phyloP scores from a whole-genome alignment of 1,284 basidiomycete genomes.

The Pseudozyma hubeiensis region DNA sequence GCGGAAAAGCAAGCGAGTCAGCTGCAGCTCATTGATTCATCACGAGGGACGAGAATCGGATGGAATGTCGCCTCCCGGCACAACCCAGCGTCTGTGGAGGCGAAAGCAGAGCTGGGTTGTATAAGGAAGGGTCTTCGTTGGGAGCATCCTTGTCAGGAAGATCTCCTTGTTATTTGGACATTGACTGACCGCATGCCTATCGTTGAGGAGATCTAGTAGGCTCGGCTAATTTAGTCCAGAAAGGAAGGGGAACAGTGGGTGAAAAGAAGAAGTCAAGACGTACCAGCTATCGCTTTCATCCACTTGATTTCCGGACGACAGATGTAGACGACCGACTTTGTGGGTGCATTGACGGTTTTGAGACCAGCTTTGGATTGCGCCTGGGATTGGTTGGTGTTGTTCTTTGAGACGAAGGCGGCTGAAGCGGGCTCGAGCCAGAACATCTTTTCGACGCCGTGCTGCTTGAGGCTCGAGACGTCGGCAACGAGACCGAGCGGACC shows the following conservation, averaged over 20 bases:
- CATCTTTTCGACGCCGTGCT: slow-evolving; percentile 99
- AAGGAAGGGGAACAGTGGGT: background rate
- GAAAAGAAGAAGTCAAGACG: slow-evolving; percentile 46
- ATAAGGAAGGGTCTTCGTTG: slow-evolving; percentile 53
- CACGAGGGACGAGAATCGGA: background rate
- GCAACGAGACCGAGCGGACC: slow-evolving; percentile 93
- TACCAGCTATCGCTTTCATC: slow-evolving; percentile 90
- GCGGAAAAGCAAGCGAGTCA: slow-evolving; percentile 6
- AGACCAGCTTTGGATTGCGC: slow-evolving; percentile 26
- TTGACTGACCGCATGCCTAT: slow-evolving; percentile 60
- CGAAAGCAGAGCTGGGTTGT: slow-evolving; percentile 49
- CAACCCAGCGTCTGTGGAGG: slow-evolving; percentile 47
- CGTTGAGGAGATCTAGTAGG: slow-evolving; percentile 48
- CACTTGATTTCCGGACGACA: slow-evolving; percentile 87
- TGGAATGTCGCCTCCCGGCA: slow-evolving; percentile 53
- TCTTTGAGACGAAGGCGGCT: slow-evolving; percentile 42
- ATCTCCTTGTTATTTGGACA: slow-evolving; percentile 58
- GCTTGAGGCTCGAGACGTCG: slow-evolving; percentile 90
- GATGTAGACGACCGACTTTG: slow-evolving; percentile 91
- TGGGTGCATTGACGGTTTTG: slow-evolving; percentile 74
- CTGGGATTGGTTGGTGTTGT: slow-evolving; percentile 19
- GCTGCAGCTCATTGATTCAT: background rate
- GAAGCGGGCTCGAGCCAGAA: slow-evolving; percentile 86
- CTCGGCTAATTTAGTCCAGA: slow-evolving; percentile 57
- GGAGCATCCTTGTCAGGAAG: slow-evolving; percentile 58